Conservation (phyloP, 2,329 filamentous ascomycete genomes). For the Penicillium sp. region DNA sequence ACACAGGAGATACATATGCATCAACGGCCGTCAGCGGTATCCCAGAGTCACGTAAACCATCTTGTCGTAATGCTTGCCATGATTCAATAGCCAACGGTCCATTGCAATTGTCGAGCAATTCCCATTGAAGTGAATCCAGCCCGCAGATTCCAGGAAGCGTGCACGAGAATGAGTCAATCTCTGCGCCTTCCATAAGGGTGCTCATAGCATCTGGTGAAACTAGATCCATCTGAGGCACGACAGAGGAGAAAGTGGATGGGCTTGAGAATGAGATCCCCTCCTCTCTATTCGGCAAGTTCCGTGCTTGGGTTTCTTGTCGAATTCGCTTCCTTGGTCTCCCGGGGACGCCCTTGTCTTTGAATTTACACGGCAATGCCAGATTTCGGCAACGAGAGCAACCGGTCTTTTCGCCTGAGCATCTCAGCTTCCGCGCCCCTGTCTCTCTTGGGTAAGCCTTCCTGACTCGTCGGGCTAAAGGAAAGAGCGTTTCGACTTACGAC, state of each 20-base stretch:
- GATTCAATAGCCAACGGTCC: slow-evolving; percentile 23
- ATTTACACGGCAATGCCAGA: slow-evolving; percentile 31
- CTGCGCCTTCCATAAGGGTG: slow-evolving; percentile 14
- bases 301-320: slow-evolving; percentile 19
- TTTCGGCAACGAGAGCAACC: slow-evolving; percentile 33
- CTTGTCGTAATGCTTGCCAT: slow-evolving; percentile 12
- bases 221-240: slow-evolving; percentile 1
- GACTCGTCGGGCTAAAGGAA: slow-evolving; percentile 13
- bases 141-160: slow-evolving; percentile 27
- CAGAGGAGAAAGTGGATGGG: slow-evolving; percentile 16
- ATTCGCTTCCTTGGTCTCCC: slow-evolving; percentile 34
- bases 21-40: slow-evolving; percentile 8
- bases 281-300: slow-evolving; percentile 5
- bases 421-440: slow-evolving; percentile 33
- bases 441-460: slow-evolving; percentile 8
- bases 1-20: slow-evolving; percentile 20
- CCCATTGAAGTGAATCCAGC: slow-evolving; percentile 23
- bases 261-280: slow-evolving; percentile 14
- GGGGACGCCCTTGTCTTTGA: slow-evolving; percentile 34
- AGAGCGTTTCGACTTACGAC: neutral
- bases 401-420: slow-evolving; percentile 34
- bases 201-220: neutral
- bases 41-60: slow-evolving; percentile 3
- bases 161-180: slow-evolving; percentile 23
- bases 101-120: slow-evolving; percentile 23